These are phyloP conservation scores for Diplodia corticola DNA, from an alignment of 2,329 filamentous ascomycete species.

Conservation along the genomic window DNA sequence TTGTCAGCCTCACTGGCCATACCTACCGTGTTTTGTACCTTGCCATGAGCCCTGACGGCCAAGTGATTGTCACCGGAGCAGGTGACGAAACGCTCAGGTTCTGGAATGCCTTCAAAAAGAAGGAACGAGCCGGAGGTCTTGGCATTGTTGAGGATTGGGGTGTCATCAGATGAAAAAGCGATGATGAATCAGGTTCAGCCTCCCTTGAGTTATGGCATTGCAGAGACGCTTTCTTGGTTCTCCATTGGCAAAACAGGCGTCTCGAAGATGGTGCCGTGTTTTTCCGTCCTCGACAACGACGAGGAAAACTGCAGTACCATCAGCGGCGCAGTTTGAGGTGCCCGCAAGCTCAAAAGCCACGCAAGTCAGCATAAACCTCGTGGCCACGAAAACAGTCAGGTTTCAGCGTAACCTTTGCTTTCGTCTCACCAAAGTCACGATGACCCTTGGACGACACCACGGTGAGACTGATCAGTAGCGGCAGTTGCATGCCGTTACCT, in stretches of 20 bases:
- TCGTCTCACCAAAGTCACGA: background rate
- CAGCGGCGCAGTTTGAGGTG: too few species aligned
- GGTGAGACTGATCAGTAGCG: background rate
- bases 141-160: constrained; percentile 71
- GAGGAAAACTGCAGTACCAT: too few species aligned
- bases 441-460: background rate
- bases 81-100: constrained; percentile 95
- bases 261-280: too few species aligned
- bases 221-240: too few species aligned
- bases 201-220: too few species aligned
- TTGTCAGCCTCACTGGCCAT: constrained; percentile 91
- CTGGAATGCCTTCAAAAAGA: constrained; percentile 92
- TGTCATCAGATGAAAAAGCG: constrained; percentile 63
- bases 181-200: too few species aligned
- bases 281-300: too few species aligned
- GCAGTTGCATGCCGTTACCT: background rate
- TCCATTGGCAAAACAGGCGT: too few species aligned
- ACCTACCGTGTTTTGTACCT: constrained; percentile 95
- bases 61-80: constrained; percentile 90
- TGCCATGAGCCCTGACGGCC: constrained; percentile 94
- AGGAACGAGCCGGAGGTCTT: constrained; percentile 65
- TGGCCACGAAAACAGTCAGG: too few species aligned
- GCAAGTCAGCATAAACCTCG: too few species aligned
- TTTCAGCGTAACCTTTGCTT: too few species aligned
- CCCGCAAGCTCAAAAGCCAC: too few species aligned